These are phyloP conservation scores for Lathyrus tuberosus DNA, from an alignment of 306 rosid species.

Conservation along the genomic window DNA sequence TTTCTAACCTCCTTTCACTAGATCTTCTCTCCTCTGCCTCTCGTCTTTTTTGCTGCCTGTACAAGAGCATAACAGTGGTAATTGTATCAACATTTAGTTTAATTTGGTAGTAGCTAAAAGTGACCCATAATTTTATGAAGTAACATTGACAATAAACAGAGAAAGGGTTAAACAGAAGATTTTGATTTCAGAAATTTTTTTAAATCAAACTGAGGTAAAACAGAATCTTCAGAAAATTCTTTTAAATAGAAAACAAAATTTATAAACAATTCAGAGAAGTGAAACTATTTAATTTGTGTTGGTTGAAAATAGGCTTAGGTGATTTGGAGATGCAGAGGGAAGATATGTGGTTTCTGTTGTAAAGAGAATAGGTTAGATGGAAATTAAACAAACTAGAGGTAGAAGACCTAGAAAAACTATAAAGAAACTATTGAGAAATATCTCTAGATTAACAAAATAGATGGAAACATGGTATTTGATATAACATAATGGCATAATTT, in stretches of 20 bases:
- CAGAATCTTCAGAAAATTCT: background rate
- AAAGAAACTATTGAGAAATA: too few species aligned
- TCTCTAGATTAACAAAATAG: too few species aligned
- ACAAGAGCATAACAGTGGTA: constrained; percentile 14
- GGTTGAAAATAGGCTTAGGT: too few species aligned
- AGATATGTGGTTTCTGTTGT: too few species aligned
- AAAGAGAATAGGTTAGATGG: too few species aligned
- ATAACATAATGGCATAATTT: too few species aligned
- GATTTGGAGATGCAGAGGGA: too few species aligned
- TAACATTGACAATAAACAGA: background rate
- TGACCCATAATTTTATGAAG: background rate
- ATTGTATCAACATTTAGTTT: constrained; percentile 12
- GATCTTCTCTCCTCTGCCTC: constrained; percentile 94
- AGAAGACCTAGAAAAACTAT: too few species aligned
- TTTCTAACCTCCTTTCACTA: constrained; percentile 68
- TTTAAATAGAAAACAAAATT: background rate
- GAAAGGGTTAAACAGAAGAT: background rate
- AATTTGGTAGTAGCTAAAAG: background rate
- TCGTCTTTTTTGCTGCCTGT: constrained; percentile 80
- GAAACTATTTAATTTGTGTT: background rate
- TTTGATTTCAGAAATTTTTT: background rate
- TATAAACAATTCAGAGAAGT: background rate
- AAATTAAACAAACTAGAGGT: too few species aligned
- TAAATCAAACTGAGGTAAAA: background rate
- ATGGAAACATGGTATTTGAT: too few species aligned